Evolutionary conservation across 352 stramenopile genomes (phyloP).

Genomic region (Globisporangium irregulare): DNA sequence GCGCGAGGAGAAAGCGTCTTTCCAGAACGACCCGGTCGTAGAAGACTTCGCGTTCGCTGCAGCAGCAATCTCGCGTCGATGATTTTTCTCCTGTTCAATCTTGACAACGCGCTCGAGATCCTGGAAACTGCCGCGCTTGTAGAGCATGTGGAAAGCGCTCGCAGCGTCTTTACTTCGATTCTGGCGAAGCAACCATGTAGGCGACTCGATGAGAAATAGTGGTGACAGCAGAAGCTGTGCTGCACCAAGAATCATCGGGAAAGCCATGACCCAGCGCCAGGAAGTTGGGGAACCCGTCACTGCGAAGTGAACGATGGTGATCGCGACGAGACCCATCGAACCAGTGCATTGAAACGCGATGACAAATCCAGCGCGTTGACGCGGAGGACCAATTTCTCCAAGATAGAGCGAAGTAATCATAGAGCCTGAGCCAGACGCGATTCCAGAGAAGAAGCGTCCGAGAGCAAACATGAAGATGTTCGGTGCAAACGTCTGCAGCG

Average conservation of each 20-base stretch:
- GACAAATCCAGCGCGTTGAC: conserved; percentile 34
- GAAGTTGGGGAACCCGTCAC: conserved; percentile 26
- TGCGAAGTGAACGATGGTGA: conserved; percentile 34
- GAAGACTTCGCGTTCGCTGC: conserved; percentile 7
- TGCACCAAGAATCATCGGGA: conserved; percentile 28
- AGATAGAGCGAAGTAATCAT: conserved; percentile 36
- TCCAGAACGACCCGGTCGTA: conserved; percentile 22
- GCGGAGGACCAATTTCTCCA: conserved; percentile 31
- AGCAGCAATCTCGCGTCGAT: conserved; percentile 20
- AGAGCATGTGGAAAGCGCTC: conserved; percentile 28
- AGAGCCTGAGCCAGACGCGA: conserved; percentile 33
- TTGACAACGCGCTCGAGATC: conserved; percentile 30
- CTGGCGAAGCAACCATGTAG: conserved; percentile 35
- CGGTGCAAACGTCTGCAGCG: conserved; percentile 32
- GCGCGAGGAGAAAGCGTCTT: conserved; percentile 25
- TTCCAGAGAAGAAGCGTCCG: conserved; percentile 34
- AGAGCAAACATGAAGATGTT: conserved; percentile 40
- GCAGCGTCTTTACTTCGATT: conserved; percentile 24
- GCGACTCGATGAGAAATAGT: conserved; percentile 30
- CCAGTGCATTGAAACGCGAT: conserved; percentile 31
- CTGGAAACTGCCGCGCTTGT: conserved; percentile 29
- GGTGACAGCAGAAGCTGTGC: conserved; percentile 28
- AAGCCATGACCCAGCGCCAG: conserved; percentile 40
- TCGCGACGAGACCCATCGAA: conserved; percentile 31
- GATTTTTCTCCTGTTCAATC: conserved; percentile 23